These are phyloP conservation scores for Apiospora saccharicola DNA, from an alignment of 2,329 filamentous ascomycete genomes.

Conservation along the genomic window DNA sequence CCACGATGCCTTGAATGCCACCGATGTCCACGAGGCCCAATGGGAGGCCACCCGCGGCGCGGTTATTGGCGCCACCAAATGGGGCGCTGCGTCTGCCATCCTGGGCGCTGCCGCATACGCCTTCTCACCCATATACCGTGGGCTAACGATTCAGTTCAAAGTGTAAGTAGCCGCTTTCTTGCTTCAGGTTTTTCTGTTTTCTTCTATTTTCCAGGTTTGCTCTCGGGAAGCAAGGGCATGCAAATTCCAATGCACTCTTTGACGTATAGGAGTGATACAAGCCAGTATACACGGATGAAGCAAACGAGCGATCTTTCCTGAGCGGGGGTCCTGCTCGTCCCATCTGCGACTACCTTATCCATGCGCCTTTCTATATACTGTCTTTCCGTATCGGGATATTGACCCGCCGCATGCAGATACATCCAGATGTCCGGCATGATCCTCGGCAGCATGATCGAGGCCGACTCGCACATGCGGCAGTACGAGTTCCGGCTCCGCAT, in stretches of 20 bases:
- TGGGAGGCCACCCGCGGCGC: conserved; percentile 77
- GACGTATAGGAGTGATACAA: background rate
- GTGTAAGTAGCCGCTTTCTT: conserved; percentile 58
- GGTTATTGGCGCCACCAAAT: conserved; percentile 71
- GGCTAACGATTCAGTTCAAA: conserved; percentile 78
- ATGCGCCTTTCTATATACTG: too few relatives aligned
- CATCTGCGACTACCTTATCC: too few relatives aligned
- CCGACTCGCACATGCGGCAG: conserved; percentile 70
- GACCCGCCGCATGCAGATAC: conserved; percentile 60
- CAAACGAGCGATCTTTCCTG: too few relatives aligned
- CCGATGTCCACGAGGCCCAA: conserved; percentile 73
- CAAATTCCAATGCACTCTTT: background rate
- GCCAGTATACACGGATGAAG: too few relatives aligned
- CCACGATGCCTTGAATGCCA: conserved; percentile 66
- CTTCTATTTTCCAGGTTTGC: too few relatives aligned
- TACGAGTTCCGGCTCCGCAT: conserved; percentile 73
- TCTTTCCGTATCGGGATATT: background rate
- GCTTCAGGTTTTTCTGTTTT: too few relatives aligned
- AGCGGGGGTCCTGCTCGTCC: too few relatives aligned
- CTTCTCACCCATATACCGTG: conserved; percentile 75
- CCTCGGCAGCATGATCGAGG: conserved; percentile 79
- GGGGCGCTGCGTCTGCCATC: conserved; percentile 71
- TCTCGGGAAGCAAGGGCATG: background rate
- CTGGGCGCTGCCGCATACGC: conserved; percentile 68
- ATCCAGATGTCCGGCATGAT: conserved; percentile 88